A percentile compares a stretch with the other conserved stretches of the same genome.
These are phyloP conservation scores for Biscogniauxia sp. DNA, from an alignment of 2,329 filamentous ascomycete species.

Conservation along the genomic window DNA sequence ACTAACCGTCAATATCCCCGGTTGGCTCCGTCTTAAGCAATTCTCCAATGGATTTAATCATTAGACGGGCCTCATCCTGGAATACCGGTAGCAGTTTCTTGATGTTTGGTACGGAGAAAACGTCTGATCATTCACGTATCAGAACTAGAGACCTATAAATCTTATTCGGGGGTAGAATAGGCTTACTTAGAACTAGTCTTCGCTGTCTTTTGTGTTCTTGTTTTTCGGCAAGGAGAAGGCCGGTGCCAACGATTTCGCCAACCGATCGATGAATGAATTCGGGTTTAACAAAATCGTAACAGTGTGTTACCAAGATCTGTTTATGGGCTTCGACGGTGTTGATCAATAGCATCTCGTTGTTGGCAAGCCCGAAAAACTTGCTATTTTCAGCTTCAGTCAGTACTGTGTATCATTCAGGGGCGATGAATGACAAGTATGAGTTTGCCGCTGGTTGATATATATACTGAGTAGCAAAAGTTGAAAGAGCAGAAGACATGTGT, in stretches of 20 bases:
- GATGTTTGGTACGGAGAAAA: conserved; percentile 34
- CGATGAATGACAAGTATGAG: not conserved
- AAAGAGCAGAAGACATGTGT: not conserved
- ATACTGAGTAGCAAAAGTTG: not conserved
- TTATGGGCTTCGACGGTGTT: conserved; percentile 27
- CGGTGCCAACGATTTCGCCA: conserved; percentile 27
- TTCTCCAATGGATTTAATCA: conserved; percentile 26
- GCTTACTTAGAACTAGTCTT: conserved; percentile 30
- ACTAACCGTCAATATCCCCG: conserved; percentile 15
- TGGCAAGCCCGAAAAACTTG: conserved; percentile 25
- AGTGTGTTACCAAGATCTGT: conserved; percentile 30
- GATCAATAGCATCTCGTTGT: conserved; percentile 29
- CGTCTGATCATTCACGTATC: conserved; percentile 12
- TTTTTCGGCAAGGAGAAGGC: conserved; percentile 37
- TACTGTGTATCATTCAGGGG: not conserved
- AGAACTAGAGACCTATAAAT: not conserved
- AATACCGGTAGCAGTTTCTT: conserved; percentile 36
- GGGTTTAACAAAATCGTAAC: conserved; percentile 33
- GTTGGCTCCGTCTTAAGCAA: conserved; percentile 15
- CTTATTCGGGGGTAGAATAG: not conserved
- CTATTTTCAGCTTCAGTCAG: not conserved
- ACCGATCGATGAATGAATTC: conserved; percentile 26
- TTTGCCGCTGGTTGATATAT: not conserved
- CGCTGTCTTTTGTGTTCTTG: conserved; percentile 35
- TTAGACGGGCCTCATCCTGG: conserved; percentile 33